These are phyloP conservation scores for Moricandia moricandioides DNA, from an alignment of 345 rosid species.

Conservation along the genomic window DNA sequence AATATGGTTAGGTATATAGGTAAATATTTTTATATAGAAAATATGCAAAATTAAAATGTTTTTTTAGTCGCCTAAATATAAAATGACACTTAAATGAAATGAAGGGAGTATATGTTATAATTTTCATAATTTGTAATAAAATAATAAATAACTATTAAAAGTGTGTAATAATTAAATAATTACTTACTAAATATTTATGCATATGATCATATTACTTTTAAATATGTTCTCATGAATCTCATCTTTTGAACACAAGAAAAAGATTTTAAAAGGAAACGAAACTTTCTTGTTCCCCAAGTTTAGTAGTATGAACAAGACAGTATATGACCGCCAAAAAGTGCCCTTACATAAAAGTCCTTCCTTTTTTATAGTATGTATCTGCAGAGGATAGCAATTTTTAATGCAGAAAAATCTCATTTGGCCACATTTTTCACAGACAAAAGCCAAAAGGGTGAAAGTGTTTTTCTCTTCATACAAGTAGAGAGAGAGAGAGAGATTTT, in stretches of 20 bases:
- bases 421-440: constrained; percentile 11
- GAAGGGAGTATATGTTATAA: not conserved
- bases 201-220: not conserved
- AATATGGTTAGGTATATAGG: too few relatives aligned
- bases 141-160: not conserved
- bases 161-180: not conserved
- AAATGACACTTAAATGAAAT: too few relatives aligned
- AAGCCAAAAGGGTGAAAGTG: constrained; percentile 1
- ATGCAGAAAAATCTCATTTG: constrained; percentile 24
- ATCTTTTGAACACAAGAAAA: not conserved
- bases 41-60: too few relatives aligned
- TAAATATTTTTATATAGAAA: too few relatives aligned
- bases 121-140: not conserved
- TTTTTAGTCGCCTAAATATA: too few relatives aligned
- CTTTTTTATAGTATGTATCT: not conserved
- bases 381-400: constrained; percentile 10
- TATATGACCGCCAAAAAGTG: constrained; percentile 9
- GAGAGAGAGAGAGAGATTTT: constrained; percentile 5
- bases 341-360: constrained; percentile 14
- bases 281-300: constrained; percentile 11
- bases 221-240: not conserved
- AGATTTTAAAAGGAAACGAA: not conserved
- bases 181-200: not conserved
- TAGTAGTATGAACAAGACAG: constrained; percentile 6
- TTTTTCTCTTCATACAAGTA: constrained; percentile 15